Conservation (phyloP, 495 filamentous ascomycete genomes). For the Wilcoxina mikolae region DNA sequence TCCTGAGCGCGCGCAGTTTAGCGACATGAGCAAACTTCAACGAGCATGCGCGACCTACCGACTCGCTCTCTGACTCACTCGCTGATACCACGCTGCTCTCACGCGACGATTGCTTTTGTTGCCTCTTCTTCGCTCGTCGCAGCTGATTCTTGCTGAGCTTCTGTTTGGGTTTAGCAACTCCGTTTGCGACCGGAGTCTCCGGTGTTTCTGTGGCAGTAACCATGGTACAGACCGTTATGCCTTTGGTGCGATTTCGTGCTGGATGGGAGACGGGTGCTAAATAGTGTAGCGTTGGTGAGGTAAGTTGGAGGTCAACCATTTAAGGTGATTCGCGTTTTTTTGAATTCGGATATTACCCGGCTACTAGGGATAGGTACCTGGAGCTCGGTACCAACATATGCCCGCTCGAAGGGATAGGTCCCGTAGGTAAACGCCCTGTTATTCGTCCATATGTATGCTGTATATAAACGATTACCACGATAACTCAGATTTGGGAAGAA, state of each 20-base stretch:
- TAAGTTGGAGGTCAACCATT: too few species aligned
- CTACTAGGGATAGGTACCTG: too few species aligned
- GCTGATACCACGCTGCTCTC: slow-evolving; percentile 16
- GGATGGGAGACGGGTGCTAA: too few species aligned
- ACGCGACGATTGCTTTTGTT: slow-evolving; percentile 43
- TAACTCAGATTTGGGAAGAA: too few species aligned
- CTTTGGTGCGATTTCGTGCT: not conserved
- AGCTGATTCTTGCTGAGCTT: slow-evolving; percentile 77
- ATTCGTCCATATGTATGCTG: too few species aligned
- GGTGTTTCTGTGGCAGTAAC: slow-evolving; percentile 20
- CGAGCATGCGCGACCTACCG: slow-evolving; percentile 3
- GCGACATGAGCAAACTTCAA: slow-evolving; percentile 19
- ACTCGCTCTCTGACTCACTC: slow-evolving; percentile 23
- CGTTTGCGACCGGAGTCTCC: slow-evolving; percentile 7
- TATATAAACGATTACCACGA: too few species aligned
- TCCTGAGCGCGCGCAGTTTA: slow-evolving; percentile 12
- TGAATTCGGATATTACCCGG: not conserved
- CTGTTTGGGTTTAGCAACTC: slow-evolving; percentile 16
- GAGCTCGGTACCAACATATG: too few species aligned
- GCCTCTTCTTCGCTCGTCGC: slow-evolving; percentile 79
- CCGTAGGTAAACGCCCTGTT: too few species aligned
- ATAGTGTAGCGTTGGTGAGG: too few species aligned
- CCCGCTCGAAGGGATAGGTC: too few species aligned
- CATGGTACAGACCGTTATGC: slow-evolving; percentile 15
- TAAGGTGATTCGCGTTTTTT: not conserved